Evolutionary conservation across 148 eudicot species (phyloP).

Genomic region (Rhododendron mucronatum): DNA sequence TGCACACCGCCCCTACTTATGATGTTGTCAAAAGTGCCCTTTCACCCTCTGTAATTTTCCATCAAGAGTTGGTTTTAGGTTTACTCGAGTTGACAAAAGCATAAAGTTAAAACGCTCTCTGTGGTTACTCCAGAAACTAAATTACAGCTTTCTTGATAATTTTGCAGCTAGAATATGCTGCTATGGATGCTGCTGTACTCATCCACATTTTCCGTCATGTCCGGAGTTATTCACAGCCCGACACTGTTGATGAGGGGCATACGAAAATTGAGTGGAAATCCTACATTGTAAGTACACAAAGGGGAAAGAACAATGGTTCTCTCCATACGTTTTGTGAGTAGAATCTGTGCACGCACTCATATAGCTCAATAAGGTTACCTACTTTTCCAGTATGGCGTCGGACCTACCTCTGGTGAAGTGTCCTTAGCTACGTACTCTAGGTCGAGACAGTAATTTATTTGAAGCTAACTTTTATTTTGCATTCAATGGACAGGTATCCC

Average conservation of each 20-base stretch:
- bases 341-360: not conserved
- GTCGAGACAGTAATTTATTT: not conserved
- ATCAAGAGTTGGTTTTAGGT: not conserved
- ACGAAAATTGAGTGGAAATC: conserved; percentile 86
- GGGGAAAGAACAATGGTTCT: not conserved
- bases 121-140: not conserved
- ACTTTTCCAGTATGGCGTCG: not conserved
- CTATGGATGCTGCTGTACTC: conserved; percentile 95
- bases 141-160: not conserved
- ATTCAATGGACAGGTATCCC: conserved; percentile 41
- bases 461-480: not conserved
- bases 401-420: conserved; percentile 12
- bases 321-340: not conserved
- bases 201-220: conserved; percentile 81
- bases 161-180: conserved; percentile 92
- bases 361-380: not conserved
- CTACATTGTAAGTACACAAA: conserved; percentile 53
- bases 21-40: not conserved
- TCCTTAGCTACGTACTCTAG: not conserved
- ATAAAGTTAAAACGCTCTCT: not conserved
- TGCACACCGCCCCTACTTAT: not conserved
- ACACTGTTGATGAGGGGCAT: conserved; percentile 35
- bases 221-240: conserved; percentile 44
- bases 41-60: not conserved
- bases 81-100: not conserved